Base-by-base conservation (phyloP, 495 filamentous ascomycete genomes). In the Daldinia bambusicola region DNA sequence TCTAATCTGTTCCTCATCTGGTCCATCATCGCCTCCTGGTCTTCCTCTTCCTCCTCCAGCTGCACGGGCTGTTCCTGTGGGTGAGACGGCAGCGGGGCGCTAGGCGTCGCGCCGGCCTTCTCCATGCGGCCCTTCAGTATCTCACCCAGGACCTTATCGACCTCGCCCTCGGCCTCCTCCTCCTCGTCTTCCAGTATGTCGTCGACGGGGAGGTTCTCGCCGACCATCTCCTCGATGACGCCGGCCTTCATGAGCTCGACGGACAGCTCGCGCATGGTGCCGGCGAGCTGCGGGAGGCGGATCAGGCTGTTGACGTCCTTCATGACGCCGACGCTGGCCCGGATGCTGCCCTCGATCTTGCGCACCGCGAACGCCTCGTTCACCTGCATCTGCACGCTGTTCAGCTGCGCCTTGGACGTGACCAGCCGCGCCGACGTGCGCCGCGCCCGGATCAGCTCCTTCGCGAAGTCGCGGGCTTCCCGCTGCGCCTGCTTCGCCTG, bases 171-270 rank as follows among this genome's bases (percentile, higher is more conserved):
- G 4, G 90, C 93, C 82, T 97, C 94, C 40, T 94, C 91, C 77
- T 95, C 93, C 16, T 91, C 93, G 68, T 94, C 92, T 20, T 89
- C 77, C 37, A 91, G 63, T 61, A 89, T 86, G 26, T 79, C 79
- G 20, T 80, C 79, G 72, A 90, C 88, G n/a, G 93, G 93, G 69
- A 98, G 79, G 43, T 84, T 88, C 77, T 98, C 95, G 45, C 88
- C 91, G 12, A 97, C 89, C 90, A 98, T 97, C 83, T 99, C 95
- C 81, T 99, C 95, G 65, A 99, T 97, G 69, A 99, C 94, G 3
- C 96, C 95, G 2, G 95, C 94, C 80, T 91, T 94, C 66, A 97
- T 90, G 74, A 98, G 79, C 83, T 99, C 95, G 56, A 89, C 84
- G 62, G 89, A 91, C 30, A 99, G 83, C 80, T 98, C 94, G 52